Evolutionary conservation across 352 stramenopile species (phyloP).

Genomic region (Phytophthora vignae): DNA sequence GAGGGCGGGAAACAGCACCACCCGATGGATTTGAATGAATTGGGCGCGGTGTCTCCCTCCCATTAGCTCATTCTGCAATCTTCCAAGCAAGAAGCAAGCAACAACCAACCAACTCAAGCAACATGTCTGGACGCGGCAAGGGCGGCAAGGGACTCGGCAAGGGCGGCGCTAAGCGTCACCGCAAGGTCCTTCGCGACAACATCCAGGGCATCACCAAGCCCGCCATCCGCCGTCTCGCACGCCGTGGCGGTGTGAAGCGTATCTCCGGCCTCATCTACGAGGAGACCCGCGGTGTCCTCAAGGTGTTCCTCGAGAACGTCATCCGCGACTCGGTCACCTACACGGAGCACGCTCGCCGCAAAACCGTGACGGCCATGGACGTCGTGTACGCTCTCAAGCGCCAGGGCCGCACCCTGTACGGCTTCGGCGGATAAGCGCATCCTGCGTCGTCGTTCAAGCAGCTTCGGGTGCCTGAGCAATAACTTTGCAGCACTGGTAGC

Average conservation of each 20-base stretch:
- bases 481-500: too few relatives aligned
- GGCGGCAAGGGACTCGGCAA: slow-evolving; percentile 87
- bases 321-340: slow-evolving; percentile 97
- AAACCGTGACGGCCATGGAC: slow-evolving; percentile 98
- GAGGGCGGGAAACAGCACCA: slow-evolving; percentile 29
- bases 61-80: slow-evolving; percentile 69
- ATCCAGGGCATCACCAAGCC: slow-evolving; percentile 95
- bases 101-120: slow-evolving; percentile 33
- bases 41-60: background rate
- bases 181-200: slow-evolving; percentile 92
- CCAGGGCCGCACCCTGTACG: slow-evolving; percentile 96
- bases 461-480: too few relatives aligned
- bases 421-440: slow-evolving; percentile 86
- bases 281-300: slow-evolving; percentile 97
- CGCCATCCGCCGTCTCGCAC: slow-evolving; percentile 98
- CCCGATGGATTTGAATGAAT: slow-evolving; percentile 7
- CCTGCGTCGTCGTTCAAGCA: too few relatives aligned
- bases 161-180: slow-evolving; percentile 86
- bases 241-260: slow-evolving; percentile 98
- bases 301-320: slow-evolving; percentile 99
- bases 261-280: slow-evolving; percentile 99
- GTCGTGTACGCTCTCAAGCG: slow-evolving; percentile 98
- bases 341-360: slow-evolving; percentile 96
- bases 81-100: slow-evolving; percentile 59
- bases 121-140: slow-evolving; percentile 89